phyloP scores from a whole-genome alignment of 371 early-diverging fungal genomes.

The Mortierella sp. region DNA sequence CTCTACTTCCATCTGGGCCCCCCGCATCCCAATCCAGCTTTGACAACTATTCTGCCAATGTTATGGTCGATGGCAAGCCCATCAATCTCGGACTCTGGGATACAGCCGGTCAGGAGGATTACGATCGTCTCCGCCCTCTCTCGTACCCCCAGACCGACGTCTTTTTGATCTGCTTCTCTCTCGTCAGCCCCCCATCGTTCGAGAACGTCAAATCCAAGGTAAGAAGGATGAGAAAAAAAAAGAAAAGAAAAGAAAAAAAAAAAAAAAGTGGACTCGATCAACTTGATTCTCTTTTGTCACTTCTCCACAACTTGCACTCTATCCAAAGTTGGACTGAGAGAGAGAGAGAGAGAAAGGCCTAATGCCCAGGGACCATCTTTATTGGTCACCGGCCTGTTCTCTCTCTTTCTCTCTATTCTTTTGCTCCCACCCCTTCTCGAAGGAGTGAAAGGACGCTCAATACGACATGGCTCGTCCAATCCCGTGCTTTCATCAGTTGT shows the following conservation, averaged over 20 bases:
- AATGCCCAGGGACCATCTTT: too few species aligned
- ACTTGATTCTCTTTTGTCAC: too few species aligned
- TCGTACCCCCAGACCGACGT: constrained; percentile 96
- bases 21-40: too few species aligned
- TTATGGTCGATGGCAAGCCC: constrained; percentile 94
- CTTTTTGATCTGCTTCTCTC: constrained; percentile 89
- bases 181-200: constrained; percentile 90
- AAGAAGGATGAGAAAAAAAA: constrained; percentile 16
- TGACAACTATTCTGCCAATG: constrained; percentile 96
- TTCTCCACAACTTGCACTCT: background rate
- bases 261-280: too few species aligned
- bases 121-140: constrained; percentile 94
- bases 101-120: constrained; percentile 99
- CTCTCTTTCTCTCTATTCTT: too few species aligned
- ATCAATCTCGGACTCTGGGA: constrained; percentile 98
- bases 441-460: too few species aligned
- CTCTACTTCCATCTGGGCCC: too few species aligned
- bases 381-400: too few species aligned
- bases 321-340: background rate
- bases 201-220: constrained; percentile 92
- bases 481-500: too few species aligned
- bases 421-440: too few species aligned
- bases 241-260: background rate
- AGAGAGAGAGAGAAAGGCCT: too few species aligned
- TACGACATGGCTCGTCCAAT: too few species aligned